A percentile compares a stretch with the other conserved stretches of the same genome.
These are phyloP conservation scores for Tulasnella sp. DNA, from an alignment of 768 basidiomycete genomes.

Conservation along the genomic window DNA sequence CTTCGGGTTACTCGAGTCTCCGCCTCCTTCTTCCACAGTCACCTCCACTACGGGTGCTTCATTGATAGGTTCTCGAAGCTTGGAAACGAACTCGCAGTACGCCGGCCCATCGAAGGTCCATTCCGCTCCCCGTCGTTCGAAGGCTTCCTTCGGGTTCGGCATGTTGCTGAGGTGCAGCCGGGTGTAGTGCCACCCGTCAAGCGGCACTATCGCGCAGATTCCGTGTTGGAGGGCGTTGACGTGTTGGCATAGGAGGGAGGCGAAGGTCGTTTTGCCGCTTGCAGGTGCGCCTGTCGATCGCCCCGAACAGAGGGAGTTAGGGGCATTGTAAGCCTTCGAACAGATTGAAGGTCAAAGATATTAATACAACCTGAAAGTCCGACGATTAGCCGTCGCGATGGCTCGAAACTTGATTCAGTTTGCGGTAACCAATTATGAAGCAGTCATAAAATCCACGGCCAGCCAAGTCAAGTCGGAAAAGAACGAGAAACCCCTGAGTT, in stretches of 20 bases:
- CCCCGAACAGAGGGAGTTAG: background rate
- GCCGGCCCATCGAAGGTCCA: slow-evolving; percentile 85
- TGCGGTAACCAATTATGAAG: background rate
- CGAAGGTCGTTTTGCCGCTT: slow-evolving; percentile 79
- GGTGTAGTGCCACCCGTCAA: slow-evolving; percentile 92
- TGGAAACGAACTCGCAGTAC: slow-evolving; percentile 64
- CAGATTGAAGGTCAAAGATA: background rate
- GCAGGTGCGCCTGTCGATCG: slow-evolving; percentile 58
- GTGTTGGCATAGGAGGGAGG: slow-evolving; percentile 53
- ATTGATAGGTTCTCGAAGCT: slow-evolving; percentile 48
- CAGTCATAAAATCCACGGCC: background rate
- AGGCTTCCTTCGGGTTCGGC: slow-evolving; percentile 71
- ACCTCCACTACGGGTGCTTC: slow-evolving; percentile 18
- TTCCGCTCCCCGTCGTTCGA: slow-evolving; percentile 75
- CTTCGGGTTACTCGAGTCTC: background rate
- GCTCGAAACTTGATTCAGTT: background rate
- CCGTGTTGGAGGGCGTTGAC: slow-evolving; percentile 43
- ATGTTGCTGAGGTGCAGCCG: slow-evolving; percentile 72
- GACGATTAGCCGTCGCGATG: slow-evolving; percentile 53
- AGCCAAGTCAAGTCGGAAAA: background rate
- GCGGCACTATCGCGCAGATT: slow-evolving; percentile 51
- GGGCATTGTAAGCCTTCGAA: background rate
- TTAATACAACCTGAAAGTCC: slow-evolving; percentile 53
- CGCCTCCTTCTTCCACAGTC: slow-evolving; percentile 8
- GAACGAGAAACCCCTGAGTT: background rate